Conservation (phyloP, 495 filamentous ascomycete species). For the Astrocystis sublimbata region DNA sequence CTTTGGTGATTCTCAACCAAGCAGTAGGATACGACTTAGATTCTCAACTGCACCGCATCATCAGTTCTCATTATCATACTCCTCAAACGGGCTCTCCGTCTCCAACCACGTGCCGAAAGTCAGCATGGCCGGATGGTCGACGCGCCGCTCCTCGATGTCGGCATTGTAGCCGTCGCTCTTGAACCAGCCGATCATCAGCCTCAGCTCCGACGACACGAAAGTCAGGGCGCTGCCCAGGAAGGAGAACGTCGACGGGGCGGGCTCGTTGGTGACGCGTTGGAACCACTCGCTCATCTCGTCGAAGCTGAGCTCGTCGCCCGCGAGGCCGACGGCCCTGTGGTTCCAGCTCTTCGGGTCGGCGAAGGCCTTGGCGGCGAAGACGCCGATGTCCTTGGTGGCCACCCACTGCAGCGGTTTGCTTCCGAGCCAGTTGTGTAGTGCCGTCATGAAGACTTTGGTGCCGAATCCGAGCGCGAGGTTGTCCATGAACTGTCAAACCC, state of each 20-base stretch:
- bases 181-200: conserved; percentile 50
- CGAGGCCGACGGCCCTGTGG: conserved; percentile 41
- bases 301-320: conserved; percentile 50
- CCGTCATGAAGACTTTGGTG: conserved; percentile 60
- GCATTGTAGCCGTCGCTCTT: conserved; percentile 45
- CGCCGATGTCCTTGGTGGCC: conserved; percentile 61
- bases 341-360: conserved; percentile 37
- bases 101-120: conserved; percentile 46
- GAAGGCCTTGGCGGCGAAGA: conserved; percentile 64
- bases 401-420: conserved; percentile 58
- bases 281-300: conserved; percentile 41
- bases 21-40: background rate
- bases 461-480: conserved; percentile 59
- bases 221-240: conserved; percentile 43
- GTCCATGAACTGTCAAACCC: conserved; percentile 57
- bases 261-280: conserved; percentile 36
- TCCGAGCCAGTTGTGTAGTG: conserved; percentile 48
- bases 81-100: conserved; percentile 40
- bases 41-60: background rate
- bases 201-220: conserved; percentile 40
- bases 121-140: conserved; percentile 40
- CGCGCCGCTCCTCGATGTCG: conserved; percentile 40
- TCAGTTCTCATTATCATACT: background rate
- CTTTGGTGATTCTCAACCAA: background rate
- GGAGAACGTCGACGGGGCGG: conserved; percentile 40